phyloP scores from a whole-genome alignment of 208 protist species.

The Histomonas meleagridis region DNA sequence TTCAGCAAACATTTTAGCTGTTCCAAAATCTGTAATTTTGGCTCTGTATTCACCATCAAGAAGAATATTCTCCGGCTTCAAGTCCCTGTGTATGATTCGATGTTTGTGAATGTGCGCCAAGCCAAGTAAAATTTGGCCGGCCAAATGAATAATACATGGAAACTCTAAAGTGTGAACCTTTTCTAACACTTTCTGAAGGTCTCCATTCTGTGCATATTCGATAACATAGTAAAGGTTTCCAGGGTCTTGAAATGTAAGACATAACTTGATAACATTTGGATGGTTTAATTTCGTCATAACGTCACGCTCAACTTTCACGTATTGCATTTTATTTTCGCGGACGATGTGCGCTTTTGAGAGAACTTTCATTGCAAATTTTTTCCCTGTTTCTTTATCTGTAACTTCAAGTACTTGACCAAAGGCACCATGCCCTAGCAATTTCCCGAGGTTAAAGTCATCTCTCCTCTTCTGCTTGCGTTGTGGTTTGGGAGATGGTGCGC shows the following conservation, averaged over 20 bases:
- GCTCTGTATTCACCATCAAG: not conserved
- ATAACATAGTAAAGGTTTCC: constrained; percentile 37
- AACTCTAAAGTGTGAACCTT: not conserved
- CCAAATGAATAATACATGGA: not conserved
- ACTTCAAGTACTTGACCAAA: constrained; percentile 27
- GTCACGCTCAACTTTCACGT: constrained; percentile 23
- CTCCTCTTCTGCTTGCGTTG: not conserved
- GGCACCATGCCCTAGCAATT: not conserved
- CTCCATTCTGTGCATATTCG: not conserved
- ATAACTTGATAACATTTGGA: not conserved
- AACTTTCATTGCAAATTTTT: constrained; percentile 37
- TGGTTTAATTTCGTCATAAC: constrained; percentile 1
- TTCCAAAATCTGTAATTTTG: constrained; percentile 37
- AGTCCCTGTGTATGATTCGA: constrained; percentile 21
- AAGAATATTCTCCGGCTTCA: constrained; percentile 38
- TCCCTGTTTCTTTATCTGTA: not conserved
- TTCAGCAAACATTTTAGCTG: not conserved
- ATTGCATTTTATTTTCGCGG: constrained; percentile 12
- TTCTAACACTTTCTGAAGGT: not conserved
- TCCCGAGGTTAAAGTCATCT: constrained; percentile 1
- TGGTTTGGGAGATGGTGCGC: too few relatives aligned
- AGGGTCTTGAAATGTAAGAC: not conserved
- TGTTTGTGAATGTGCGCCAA: constrained; percentile 13
- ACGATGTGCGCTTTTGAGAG: constrained; percentile 6
- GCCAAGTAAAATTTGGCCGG: not conserved